Evolutionary conservation across 1,284 basidiomycete genomes (phyloP).

Genomic region (Mixia osmundae): DNA sequence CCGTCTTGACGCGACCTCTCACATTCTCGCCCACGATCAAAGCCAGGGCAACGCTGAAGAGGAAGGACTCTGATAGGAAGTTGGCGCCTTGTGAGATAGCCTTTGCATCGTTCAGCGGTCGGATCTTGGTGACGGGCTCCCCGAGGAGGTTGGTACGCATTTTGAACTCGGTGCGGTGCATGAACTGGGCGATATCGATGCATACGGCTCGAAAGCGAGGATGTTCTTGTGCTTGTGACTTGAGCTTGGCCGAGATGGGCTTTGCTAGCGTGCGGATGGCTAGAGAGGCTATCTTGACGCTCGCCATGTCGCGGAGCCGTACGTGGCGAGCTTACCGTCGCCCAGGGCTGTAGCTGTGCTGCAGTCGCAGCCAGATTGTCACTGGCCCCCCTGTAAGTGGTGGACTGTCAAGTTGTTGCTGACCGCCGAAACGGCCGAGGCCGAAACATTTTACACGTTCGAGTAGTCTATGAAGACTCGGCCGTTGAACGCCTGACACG

Average conservation of each 20-base stretch:
- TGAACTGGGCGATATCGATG: slow-evolving; percentile 10
- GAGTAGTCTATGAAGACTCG: no score
- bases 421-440: no score
- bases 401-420: no score
- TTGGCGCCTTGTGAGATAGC: slow-evolving; percentile 7
- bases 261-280: slow-evolving; percentile 12
- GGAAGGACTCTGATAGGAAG: slow-evolving; percentile 9
- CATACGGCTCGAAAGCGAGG: slow-evolving; percentile 8
- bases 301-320: no score
- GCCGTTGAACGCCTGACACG: no score
- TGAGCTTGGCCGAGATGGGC: slow-evolving; percentile 12
- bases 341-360: no score
- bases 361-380: no score
- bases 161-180: slow-evolving; percentile 6
- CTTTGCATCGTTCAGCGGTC: slow-evolving; percentile 7
- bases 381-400: no score
- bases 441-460: no score
- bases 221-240: slow-evolving; percentile 12
- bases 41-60: slow-evolving; percentile 6
- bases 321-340: no score
- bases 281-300: no score
- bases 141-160: slow-evolving; percentile 8
- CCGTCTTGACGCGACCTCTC: slow-evolving; percentile 36
- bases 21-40: slow-evolving; percentile 6
- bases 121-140: slow-evolving; percentile 3